These are phyloP conservation scores for Tillandsia fasciculata DNA, from an alignment of 176 grass and related monocot genomes.

Conservation along the genomic window DNA sequence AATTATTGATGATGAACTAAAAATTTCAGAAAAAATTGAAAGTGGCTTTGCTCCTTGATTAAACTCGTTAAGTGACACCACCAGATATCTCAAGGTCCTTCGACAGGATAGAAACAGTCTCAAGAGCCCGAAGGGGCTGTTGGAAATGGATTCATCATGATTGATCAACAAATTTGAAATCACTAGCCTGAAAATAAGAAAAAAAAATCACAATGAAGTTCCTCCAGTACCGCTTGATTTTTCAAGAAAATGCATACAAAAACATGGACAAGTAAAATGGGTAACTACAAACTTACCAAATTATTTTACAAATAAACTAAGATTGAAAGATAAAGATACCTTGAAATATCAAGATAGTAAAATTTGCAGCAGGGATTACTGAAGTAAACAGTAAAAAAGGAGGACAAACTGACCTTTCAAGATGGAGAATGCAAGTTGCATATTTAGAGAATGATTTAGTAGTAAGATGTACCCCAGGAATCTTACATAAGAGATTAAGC, in stretches of 20 bases:
- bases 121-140: conserved; percentile 34
- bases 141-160: conserved; percentile 30
- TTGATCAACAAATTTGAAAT: conserved; percentile 38
- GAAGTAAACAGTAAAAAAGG: conserved; percentile 16
- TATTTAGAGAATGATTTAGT: conserved; percentile 36
- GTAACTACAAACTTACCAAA: background rate
- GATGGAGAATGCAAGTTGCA: conserved; percentile 73
- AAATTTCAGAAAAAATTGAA: conserved; percentile 28
- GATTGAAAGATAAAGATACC: background rate
- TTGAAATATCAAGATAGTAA: background rate
- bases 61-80: conserved; percentile 42
- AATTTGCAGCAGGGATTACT: background rate
- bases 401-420: conserved; percentile 66
- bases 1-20: conserved; percentile 37
- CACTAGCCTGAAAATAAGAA: conserved; percentile 42
- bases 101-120: conserved; percentile 72
- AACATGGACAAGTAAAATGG: background rate
- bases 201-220: background rate
- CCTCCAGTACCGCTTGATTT: too few species aligned
- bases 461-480: conserved; percentile 63
- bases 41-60: conserved; percentile 28
- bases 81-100: conserved; percentile 63
- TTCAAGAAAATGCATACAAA: background rate
- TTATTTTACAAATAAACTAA: background rate
- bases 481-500: conserved; percentile 49